Base-by-base conservation (phyloP, 345 rosid genomes). In the Pugionium dolabratum region DNA sequence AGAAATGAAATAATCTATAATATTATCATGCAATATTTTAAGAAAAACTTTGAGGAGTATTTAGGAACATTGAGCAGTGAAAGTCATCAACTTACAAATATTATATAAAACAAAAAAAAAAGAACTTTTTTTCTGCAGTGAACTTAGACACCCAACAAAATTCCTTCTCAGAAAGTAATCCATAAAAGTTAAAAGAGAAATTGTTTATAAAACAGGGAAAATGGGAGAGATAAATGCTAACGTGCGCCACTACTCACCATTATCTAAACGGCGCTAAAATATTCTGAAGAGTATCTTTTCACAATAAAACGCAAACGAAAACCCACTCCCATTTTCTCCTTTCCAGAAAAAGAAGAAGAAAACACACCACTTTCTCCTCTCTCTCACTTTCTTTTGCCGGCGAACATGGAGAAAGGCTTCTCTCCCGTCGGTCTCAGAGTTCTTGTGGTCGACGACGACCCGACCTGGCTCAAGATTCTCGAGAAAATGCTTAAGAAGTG, bases 401-500 rank as follows among this genome's bases (percentile, higher is more conserved):
- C 44, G 63, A 59, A 33, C 69, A 72, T 78, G 87, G 90, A 88
- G 66, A 75, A 79, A 80, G 85, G 94, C 63, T 87, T 86, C 84
- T 79, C 87, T 62, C 96, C 99, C 26, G 85, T 84, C 59, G 97
- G 95, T 47, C 89, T 94, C 36, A 85, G 99, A 9, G 99, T 94
- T 69, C 99, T 94, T 11, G 97, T 94, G 1, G 99, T 94, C 10
- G 97, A 94, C 46, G 99, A 94, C 31, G 99, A 94, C 51, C 92
- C 90, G 2, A 88, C 97, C 1, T 94, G 99, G 99, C 77, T 90
- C 53, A 94, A 90, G 77, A 94, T 94, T 70, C 97, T 94, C 25
- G 99, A 94, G 69, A 94, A 86, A 90, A 94, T 94, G 99, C 97
- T 94, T 60, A 94, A 82, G 60, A 94, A 90, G 73, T 94, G 97